Conservation (phyloP, 257 asterid species). For the Thymus quinquecostatus region DNA sequence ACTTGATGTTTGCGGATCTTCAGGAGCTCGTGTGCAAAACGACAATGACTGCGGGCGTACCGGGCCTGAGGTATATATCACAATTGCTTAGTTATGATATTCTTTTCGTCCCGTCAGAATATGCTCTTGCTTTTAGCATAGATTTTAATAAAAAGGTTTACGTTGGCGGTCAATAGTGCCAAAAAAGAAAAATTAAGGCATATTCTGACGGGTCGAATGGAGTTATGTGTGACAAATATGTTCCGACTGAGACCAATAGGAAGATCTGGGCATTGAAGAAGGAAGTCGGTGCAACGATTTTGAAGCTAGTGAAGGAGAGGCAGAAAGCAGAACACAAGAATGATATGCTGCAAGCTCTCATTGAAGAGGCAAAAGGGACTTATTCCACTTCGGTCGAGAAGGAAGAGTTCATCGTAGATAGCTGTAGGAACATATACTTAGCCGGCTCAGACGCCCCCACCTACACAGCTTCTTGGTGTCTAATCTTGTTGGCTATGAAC, state of each 20-base stretch:
- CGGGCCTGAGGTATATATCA: conserved; percentile 39
- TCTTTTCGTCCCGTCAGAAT: too few species aligned
- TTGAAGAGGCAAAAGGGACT: conserved; percentile 40
- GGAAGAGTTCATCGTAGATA: conserved; percentile 52
- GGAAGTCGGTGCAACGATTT: conserved; percentile 47
- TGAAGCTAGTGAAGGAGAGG: conserved; percentile 46
- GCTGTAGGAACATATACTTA: conserved; percentile 52
- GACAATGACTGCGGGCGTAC: conserved; percentile 35
- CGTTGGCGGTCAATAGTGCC: too few species aligned
- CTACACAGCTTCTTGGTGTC: conserved; percentile 49
- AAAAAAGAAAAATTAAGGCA: too few species aligned
- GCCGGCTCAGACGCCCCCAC: conserved; percentile 55
- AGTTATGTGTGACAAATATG: conserved; percentile 28
- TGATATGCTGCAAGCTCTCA: conserved; percentile 45
- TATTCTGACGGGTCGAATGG: too few species aligned
- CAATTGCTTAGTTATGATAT: too few species aligned
- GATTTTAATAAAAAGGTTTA: too few species aligned
- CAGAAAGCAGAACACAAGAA: conserved; percentile 34
- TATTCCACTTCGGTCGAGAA: conserved; percentile 12
- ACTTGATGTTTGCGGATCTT: conserved; percentile 33
- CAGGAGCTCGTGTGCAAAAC: conserved; percentile 37
- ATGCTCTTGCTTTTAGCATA: too few species aligned
- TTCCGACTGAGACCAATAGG: conserved; percentile 52
- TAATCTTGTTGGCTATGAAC: conserved; percentile 52
- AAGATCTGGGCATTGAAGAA: conserved; percentile 49